A percentile compares a stretch with the other conserved stretches of the same genome.
Evolutionary conservation across 495 filamentous ascomycete genomes (phyloP).

Genomic region (Hyaloscypha finlandica): DNA sequence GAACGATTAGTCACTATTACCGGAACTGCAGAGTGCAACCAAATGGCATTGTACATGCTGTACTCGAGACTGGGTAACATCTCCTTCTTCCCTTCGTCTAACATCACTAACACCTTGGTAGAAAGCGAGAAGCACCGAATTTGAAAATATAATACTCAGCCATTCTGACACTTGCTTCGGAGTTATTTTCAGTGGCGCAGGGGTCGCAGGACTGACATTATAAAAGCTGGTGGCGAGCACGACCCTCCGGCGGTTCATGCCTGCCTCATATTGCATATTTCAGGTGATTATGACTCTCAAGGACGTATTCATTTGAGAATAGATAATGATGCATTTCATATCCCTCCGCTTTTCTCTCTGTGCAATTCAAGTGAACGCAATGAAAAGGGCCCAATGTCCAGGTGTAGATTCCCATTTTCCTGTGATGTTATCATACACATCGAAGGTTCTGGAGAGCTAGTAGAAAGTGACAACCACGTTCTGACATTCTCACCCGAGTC

Average conservation of each 20-base stretch:
- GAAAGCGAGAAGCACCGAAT: conserved; percentile 85
- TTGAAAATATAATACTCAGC: conserved; percentile 3
- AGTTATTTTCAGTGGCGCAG: not conserved
- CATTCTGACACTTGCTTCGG: not conserved
- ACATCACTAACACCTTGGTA: conserved; percentile 41
- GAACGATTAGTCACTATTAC: conserved; percentile 97
- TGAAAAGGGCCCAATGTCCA: not conserved
- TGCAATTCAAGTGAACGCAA: not conserved
- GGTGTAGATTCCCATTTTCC: no score
- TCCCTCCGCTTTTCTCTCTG: not conserved
- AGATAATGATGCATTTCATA: not conserved
- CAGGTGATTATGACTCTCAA: not conserved
- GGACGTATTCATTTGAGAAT: not conserved
- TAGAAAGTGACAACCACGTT: no score
- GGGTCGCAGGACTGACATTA: not conserved
- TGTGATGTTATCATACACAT: no score
- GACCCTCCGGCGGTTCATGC: not conserved
- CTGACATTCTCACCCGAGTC: no score
- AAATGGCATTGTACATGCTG: conserved; percentile 99
- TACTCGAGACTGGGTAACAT: conserved; percentile 91
- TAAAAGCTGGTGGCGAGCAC: conserved; percentile 3
- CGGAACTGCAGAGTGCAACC: conserved; percentile 95
- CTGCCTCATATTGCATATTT: not conserved
- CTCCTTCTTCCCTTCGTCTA: conserved; percentile 12
- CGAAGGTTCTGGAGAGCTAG: no score